These are phyloP conservation scores for Prunus mume DNA, from an alignment of 306 rosid genomes.

Conservation along the genomic window DNA sequence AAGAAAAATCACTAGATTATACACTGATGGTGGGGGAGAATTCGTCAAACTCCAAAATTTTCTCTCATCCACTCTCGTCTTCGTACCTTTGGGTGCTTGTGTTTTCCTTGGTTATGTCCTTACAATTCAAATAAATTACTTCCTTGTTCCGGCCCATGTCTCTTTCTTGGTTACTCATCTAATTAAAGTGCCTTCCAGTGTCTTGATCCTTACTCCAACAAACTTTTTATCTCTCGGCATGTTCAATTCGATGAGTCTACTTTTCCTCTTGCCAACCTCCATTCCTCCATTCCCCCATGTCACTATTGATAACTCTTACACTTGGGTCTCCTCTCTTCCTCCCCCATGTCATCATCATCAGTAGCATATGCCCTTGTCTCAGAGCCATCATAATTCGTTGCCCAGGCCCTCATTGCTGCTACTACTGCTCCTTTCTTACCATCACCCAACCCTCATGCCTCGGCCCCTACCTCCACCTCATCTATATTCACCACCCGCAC, in stretches of 20 bases:
- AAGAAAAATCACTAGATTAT: neutral
- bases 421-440: neutral
- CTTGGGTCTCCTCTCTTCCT: neutral
- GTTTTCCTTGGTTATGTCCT: neutral
- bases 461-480: neutral
- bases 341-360: neutral
- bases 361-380: neutral
- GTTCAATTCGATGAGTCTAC: neutral
- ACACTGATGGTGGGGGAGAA: neutral
- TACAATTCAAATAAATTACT: neutral
- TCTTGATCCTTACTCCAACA: neutral
- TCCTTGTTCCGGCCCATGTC: neutral
- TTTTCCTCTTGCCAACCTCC: neutral
- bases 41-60: neutral
- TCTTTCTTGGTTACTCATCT: neutral
- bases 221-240: neutral
- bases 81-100: neutral
- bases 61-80: neutral
- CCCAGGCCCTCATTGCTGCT: neutral
- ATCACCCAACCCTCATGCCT: neutral
- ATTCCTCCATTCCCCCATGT: neutral
- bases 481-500: no score
- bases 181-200: neutral
- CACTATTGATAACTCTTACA: neutral
- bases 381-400: neutral